Conservation (phyloP, 495 filamentous ascomycete species). For the Aspergillus bridgeri region DNA sequence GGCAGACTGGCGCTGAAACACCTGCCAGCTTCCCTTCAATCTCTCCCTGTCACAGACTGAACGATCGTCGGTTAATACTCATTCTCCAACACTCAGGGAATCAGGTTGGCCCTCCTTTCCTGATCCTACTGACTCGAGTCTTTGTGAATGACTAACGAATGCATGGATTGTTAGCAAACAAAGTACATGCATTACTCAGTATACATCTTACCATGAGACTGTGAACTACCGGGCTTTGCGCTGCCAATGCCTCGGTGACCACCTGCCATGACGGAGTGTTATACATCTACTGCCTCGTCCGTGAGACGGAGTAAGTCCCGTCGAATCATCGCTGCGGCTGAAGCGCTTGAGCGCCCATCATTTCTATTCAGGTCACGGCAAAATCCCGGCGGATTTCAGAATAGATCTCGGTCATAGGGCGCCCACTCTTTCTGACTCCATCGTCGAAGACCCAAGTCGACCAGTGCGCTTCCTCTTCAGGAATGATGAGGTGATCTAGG, state of each 20-base stretch:
- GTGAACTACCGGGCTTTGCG: not conserved
- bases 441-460: not conserved
- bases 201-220: not conserved
- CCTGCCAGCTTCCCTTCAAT: slow-evolving; percentile 5
- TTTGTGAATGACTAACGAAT: not conserved
- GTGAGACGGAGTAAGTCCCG: slow-evolving; percentile 2
- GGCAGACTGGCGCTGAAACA: slow-evolving; percentile 5
- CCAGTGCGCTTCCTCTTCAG: slow-evolving; percentile 4
- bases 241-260: not conserved
- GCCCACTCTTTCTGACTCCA: not conserved
- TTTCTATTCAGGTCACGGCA: slow-evolving; percentile 20
- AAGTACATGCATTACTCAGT: not conserved
- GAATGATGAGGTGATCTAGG: not conserved
- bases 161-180: not conserved
- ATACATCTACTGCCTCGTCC: not conserved
- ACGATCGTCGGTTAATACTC: slow-evolving; percentile 1
- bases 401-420: slow-evolving; percentile 6
- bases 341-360: slow-evolving; percentile 15
- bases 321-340: slow-evolving; percentile 14
- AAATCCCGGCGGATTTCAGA: slow-evolving; percentile 9
- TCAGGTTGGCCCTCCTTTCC: not conserved
- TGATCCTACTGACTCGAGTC: not conserved
- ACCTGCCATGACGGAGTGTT: not conserved
- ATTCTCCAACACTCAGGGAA: not conserved
- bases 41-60: slow-evolving; percentile 5